Evolutionary conservation across 2,329 filamentous ascomycete species (phyloP).

Genomic region (Gyromitra esculenta): DNA sequence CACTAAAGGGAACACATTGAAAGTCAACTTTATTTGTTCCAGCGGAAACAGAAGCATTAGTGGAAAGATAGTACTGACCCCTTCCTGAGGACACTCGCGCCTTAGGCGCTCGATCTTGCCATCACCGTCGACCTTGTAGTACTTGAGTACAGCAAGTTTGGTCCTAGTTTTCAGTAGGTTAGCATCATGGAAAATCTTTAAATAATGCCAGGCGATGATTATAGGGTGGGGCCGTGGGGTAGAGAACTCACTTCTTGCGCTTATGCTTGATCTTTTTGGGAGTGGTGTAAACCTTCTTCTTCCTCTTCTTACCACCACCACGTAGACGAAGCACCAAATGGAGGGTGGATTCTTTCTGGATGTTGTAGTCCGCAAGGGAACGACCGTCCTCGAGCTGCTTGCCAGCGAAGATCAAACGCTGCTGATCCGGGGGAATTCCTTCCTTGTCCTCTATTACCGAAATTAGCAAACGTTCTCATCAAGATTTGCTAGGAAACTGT

Average conservation of each 20-base stretch:
- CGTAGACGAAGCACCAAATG: constrained; percentile 97
- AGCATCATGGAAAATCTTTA: not conserved
- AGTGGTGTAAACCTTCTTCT: constrained; percentile 99
- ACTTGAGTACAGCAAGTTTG: constrained; percentile 99
- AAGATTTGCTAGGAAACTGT: not conserved
- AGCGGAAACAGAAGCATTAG: not conserved
- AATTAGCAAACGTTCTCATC: constrained; percentile 54
- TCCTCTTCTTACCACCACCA: constrained; percentile 99
- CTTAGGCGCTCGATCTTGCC: constrained; percentile 99
- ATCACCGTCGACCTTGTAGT: constrained; percentile 99
- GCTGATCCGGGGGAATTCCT: constrained; percentile 98
- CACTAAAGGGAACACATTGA: constrained; percentile 69
- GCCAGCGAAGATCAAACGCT: constrained; percentile 99
- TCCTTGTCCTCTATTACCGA: constrained; percentile 82
- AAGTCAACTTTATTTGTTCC: constrained; percentile 60
- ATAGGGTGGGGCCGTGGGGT: not conserved
- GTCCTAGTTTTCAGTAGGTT: constrained; percentile 66
- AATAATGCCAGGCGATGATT: not conserved
- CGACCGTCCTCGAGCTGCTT: constrained; percentile 99
- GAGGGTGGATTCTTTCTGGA: constrained; percentile 99
- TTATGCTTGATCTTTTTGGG: constrained; percentile 99
- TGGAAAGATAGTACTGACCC: constrained; percentile 69
- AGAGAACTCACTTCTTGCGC: constrained; percentile 79
- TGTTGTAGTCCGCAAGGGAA: constrained; percentile 99
- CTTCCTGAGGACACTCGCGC: constrained; percentile 93